A percentile compares a stretch with the other conserved stretches of the same genome.
Conservation (phyloP, 169 alveolate species). For the Eimeria praecox region DNA sequence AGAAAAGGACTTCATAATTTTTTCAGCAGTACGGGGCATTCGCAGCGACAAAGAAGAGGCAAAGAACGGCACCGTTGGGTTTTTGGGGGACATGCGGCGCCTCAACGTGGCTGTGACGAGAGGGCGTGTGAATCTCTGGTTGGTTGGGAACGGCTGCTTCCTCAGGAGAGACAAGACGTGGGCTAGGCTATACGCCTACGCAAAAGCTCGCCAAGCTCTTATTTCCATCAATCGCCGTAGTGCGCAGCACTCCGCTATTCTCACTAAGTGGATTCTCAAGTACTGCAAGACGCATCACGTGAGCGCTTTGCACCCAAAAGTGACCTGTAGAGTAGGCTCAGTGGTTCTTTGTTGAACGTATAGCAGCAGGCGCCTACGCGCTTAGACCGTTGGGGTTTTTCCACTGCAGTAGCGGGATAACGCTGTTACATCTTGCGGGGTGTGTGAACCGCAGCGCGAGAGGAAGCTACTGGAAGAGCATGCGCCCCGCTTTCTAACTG, state of each 20-base stretch:
- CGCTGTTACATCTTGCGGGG: slow-evolving; percentile 26
- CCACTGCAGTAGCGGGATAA: background rate
- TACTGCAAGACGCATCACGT: slow-evolving; percentile 78
- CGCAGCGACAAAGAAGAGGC: slow-evolving; percentile 69
- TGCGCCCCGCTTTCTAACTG: slow-evolving; percentile 71
- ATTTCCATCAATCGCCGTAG: slow-evolving; percentile 74
- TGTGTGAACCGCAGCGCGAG: slow-evolving; percentile 47
- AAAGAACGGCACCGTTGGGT: slow-evolving; percentile 81
- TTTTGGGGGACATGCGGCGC: slow-evolving; percentile 84
- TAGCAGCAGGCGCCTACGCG: background rate
- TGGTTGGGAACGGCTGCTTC: slow-evolving; percentile 85
- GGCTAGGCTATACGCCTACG: slow-evolving; percentile 79
- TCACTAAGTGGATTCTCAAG: slow-evolving; percentile 79
- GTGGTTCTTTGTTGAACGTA: background rate
- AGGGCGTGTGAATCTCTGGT: slow-evolving; percentile 82
- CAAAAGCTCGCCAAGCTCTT: slow-evolving; percentile 75
- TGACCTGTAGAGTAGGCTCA: background rate
- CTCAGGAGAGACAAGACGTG: slow-evolving; percentile 81
- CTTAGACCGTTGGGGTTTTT: no score
- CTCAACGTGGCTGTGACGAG: slow-evolving; percentile 87
- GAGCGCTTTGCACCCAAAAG: background rate
- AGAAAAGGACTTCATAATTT: slow-evolving; percentile 84
- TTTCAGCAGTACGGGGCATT: slow-evolving; percentile 82
- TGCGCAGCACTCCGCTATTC: slow-evolving; percentile 69
- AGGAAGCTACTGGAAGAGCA: slow-evolving; percentile 77